A percentile compares a stretch with the other conserved stretches of the same genome.
Evolutionary conservation across 2,329 filamentous ascomycete genomes (phyloP).

Genomic region (Clarireedia hainanense): DNA sequence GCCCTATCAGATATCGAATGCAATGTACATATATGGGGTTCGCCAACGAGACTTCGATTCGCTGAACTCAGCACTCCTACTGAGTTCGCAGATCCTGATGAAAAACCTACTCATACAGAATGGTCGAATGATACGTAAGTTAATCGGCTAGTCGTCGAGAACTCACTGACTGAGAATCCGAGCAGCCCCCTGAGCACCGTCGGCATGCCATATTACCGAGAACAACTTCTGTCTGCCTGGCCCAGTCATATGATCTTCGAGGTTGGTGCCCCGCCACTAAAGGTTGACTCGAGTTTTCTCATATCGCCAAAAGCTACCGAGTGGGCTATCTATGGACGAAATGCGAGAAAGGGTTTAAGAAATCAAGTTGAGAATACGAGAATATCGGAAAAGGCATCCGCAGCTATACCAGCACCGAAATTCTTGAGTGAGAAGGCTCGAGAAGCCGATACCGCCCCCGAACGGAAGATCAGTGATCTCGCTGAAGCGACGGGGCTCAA

Average conservation of each 20-base stretch:
- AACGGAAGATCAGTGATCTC: conserved; percentile 43
- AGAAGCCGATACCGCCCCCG: conserved; percentile 43
- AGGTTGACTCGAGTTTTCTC: conserved; percentile 64
- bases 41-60: conserved; percentile 60
- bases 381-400: conserved; percentile 49
- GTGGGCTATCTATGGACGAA: conserved; percentile 70
- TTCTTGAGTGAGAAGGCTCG: conserved; percentile 91
- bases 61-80: conserved; percentile 61
- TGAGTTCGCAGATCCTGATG: conserved; percentile 54
- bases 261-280: conserved; percentile 71
- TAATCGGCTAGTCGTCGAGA: neutral
- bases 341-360: conserved; percentile 60
- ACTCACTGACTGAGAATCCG: neutral
- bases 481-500: conserved; percentile 58
- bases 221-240: conserved; percentile 81
- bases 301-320: conserved; percentile 62
- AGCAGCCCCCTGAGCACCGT: conserved; percentile 69
- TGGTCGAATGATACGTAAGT: conserved; percentile 62
- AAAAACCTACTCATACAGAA: conserved; percentile 43
- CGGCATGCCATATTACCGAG: conserved; percentile 90
- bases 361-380: conserved; percentile 81
- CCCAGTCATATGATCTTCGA: conserved; percentile 77
- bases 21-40: conserved; percentile 62
- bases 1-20: conserved; percentile 59
- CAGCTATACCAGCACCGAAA: conserved; percentile 67